Evolutionary conservation across 345 rosid genomes (phyloP).

Genomic region (Triadica sebifera): DNA sequence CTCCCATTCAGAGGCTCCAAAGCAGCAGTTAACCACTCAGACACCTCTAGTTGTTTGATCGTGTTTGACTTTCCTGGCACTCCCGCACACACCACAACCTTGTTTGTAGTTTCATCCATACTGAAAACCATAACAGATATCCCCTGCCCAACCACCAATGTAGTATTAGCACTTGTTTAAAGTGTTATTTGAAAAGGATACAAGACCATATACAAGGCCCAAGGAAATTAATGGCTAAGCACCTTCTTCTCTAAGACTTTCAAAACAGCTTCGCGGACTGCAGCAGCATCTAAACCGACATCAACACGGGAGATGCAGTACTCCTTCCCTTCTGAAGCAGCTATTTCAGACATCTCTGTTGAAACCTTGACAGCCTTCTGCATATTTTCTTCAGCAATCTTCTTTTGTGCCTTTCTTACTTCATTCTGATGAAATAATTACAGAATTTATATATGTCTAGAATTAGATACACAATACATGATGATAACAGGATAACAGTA

Average conservation of each 20-base stretch:
- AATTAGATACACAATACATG: background rate
- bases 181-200: background rate
- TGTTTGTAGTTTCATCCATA: slow-evolving; percentile 73
- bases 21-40: slow-evolving; percentile 84
- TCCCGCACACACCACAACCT: slow-evolving; percentile 89
- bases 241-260: slow-evolving; percentile 82
- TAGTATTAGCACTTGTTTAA: background rate
- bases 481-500: background rate
- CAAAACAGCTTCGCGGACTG: slow-evolving; percentile 87
- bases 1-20: slow-evolving; percentile 78
- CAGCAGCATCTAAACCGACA: slow-evolving; percentile 86
- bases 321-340: slow-evolving; percentile 64
- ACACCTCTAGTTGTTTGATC: slow-evolving; percentile 64
- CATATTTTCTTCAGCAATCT: slow-evolving; percentile 77
- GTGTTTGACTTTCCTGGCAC: slow-evolving; percentile 63
- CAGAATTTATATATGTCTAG: background rate
- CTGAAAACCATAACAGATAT: slow-evolving; percentile 85
- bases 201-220: background rate
- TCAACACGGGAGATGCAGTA: slow-evolving; percentile 73
- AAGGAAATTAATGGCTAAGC: background rate
- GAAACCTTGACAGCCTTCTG: slow-evolving; percentile 68
- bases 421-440: slow-evolving; percentile 43
- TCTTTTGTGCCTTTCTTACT: slow-evolving; percentile 78
- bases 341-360: slow-evolving; percentile 59
- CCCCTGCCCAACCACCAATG: slow-evolving; percentile 47